Base-by-base conservation (phyloP, 164 flowering plant genomes). In the Tetrastigma voinierianum region DNA sequence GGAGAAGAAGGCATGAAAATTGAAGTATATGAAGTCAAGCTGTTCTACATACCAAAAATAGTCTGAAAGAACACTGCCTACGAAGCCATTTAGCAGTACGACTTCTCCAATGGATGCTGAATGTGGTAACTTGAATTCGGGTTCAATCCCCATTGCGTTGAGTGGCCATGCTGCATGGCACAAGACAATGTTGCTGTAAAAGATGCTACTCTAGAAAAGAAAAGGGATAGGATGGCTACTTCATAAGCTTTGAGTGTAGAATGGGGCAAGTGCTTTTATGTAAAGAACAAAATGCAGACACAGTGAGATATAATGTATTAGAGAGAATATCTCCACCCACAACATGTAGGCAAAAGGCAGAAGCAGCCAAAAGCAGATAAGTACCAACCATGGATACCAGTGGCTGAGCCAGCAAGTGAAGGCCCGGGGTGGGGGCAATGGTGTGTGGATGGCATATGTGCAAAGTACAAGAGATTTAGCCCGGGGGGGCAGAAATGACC, bases 31-130 rank as follows among this genome's bases (percentile, higher is more conserved):
- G 59, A 55, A 43, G 2, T 32, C 40, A 32, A 32, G 11, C 19
- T 20, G 49, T 12, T 23, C 4, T 52, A 63, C 60, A 18, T 84
- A 86, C 92, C 92, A 85, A 52, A 87, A 69, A 63, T 85, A 87
- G 65, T 87, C 92, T 3, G 82, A 75, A 24, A 87, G 69, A 67
- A 87, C 81, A 69, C 87, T 85, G 45, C 92, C 92, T 15, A 87
- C 56, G 16, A 87, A 68, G 65, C 88, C 80, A 72, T 85, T 87
- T 44, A 81, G 53, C 67, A 87, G 58, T 59, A 87, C 62, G 1
- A 78, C 71, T 76, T 84, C 88, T 2, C 60, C 73, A 12, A 76
- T 44, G 8, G 82, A 84, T 53, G 67, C 46, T 24, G 90, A 81
- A 32, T 73, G 78, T 9, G 90, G 93, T 69, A 86, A 46, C 16